Percentiles rank a stretch among this genome's conserved stretches.
phyloP scores from a whole-genome alignment of 148 eudicot species.

The Hydrangea macrophylla region DNA sequence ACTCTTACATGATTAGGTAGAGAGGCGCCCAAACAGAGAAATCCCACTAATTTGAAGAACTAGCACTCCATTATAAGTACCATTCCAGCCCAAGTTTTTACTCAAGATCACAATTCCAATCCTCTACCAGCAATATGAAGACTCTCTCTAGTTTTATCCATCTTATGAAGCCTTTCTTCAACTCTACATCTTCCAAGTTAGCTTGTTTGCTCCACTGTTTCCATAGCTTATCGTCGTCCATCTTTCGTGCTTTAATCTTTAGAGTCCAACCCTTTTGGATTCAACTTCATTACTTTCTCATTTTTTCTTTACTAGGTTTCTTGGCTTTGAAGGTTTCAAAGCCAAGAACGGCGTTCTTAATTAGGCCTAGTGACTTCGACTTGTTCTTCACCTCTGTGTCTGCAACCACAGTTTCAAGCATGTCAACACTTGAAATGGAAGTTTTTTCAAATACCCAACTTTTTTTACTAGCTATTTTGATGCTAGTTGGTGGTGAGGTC shows the following conservation, averaged over 20 bases:
- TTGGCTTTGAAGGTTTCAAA: slow-evolving; percentile 23
- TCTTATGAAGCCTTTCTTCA: not conserved
- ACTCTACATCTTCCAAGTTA: not conserved
- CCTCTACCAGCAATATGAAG: not conserved
- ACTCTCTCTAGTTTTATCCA: too few relatives aligned
- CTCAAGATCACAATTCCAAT: not conserved
- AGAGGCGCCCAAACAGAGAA: too few relatives aligned
- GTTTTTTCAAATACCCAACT: slow-evolving; percentile 63
- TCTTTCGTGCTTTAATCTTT: too few relatives aligned
- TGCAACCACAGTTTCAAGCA: slow-evolving; percentile 56
- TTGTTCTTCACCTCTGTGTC: slow-evolving; percentile 61
- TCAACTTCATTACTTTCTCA: slow-evolving; percentile 29
- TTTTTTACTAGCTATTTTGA: slow-evolving; percentile 43
- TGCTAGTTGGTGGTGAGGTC: slow-evolving; percentile 70
- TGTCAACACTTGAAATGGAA: slow-evolving; percentile 75
- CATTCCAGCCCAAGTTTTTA: not conserved
- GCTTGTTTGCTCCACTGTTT: too few relatives aligned
- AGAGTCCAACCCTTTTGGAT: slow-evolving; percentile 26
- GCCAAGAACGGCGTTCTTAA: slow-evolving; percentile 26
- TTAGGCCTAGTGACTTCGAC: slow-evolving; percentile 26
- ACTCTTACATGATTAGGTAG: too few relatives aligned
- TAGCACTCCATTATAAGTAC: not conserved
- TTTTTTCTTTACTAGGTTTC: slow-evolving; percentile 31
- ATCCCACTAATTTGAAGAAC: too few relatives aligned
- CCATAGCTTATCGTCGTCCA: too few relatives aligned